Evolutionary conservation across 2,329 filamentous ascomycete species (phyloP), one percentile per base, ranked within the genome.

Genomic region (Colletotrichum brevisporum): DNA sequence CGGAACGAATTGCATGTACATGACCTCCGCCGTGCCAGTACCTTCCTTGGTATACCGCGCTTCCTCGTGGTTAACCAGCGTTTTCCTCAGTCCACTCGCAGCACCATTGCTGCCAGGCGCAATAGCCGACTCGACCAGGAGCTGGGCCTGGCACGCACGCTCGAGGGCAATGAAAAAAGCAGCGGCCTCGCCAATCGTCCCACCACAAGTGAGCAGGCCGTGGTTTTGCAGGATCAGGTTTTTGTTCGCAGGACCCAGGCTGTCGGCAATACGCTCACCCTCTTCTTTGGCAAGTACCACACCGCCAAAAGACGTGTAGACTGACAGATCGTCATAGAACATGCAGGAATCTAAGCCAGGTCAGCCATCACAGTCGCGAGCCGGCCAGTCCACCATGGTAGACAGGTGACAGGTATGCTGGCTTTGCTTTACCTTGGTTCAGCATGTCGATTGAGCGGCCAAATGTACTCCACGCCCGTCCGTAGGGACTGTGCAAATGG

Each of bases 101-200:
- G 75, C 69, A n/a, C 66, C 66, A 15, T 66, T 69, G 0, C 59
- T 66, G 2, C 71, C 71, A 1, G 70, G 65, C 1, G 69, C 71
- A 26, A 52, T 76, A 48, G 91, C 91, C 0, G 90, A 89, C 77
- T 94, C 91, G 15, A 89, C 87, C 64, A 88, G 80, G 43, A 94
- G 78, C 77, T 94, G 92, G 12, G 91, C 83, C 60, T 89, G 85
- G 72, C 92, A 94, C 10, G 87, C 88, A 51, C 89, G 84, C 77
- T 94, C 92, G 73, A 93, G 83, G 5, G 89, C 79, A 3, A 88
- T 88, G 75, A 92, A 93, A 62, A 93, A 80, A 72, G 89, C 92
- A 0, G 90, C 90, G 0, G 91, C 91, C 78, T 93, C 91, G 71
- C 92, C 91, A 4, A 94, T 90, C 0, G 91, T 94, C 0, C 77